phyloP scores from a whole-genome alignment of 768 basidiomycete species.

The Termitomyces sp. region DNA sequence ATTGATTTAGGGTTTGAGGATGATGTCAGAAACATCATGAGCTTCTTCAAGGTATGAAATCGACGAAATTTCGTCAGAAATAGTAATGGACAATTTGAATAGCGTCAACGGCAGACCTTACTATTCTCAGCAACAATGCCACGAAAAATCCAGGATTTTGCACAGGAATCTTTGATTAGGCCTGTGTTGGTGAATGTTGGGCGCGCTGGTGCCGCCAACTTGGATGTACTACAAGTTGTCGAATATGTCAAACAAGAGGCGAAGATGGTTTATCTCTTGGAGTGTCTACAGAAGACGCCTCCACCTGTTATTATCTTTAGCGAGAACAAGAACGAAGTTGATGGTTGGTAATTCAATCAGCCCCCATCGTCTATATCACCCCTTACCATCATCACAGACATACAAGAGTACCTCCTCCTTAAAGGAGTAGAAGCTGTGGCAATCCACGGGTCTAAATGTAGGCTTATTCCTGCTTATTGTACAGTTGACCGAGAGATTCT shows the following conservation, averaged over 20 bases:
- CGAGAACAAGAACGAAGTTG: conserved; percentile 99
- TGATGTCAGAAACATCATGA: conserved; percentile 98
- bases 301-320: conserved; percentile 98
- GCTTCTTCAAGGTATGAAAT: conserved; percentile 82
- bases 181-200: conserved; percentile 97
- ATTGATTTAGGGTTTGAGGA: conserved; percentile 99
- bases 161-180: conserved; percentile 90
- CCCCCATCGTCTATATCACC: neutral
- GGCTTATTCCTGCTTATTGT: conserved; percentile 16
- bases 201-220: conserved; percentile 93
- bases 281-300: conserved; percentile 96
- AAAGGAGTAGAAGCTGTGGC: conserved; percentile 99
- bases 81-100: conserved; percentile 1
- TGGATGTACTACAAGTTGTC: conserved; percentile 94
- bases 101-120: conserved; percentile 95
- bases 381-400: conserved; percentile 52
- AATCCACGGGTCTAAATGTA: conserved; percentile 97
- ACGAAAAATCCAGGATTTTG: conserved; percentile 97
- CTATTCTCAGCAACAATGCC: conserved; percentile 99
- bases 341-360: conserved; percentile 49
- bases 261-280: conserved; percentile 98
- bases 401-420: conserved; percentile 93
- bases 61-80: neutral
- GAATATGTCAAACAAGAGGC: conserved; percentile 99
- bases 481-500: neutral